Conservation (phyloP, 2,329 filamentous ascomycete species). For the Curvularia hawaiiensis region DNA sequence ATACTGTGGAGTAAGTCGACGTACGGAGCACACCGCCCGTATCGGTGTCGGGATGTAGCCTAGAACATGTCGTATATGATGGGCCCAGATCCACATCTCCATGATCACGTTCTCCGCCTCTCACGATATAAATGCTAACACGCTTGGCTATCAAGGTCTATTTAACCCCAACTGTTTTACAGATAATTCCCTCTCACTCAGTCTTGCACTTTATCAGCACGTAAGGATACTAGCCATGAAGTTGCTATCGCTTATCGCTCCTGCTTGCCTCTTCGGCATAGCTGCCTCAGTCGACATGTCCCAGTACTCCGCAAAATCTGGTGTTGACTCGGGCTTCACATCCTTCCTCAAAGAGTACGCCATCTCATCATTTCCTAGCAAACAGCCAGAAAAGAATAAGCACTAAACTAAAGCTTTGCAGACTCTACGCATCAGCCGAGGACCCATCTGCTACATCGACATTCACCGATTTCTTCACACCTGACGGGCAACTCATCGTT, state of each 20-base stretch:
- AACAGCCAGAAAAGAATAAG: background rate
- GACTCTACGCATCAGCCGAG: constrained; percentile 9
- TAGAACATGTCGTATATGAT: background rate
- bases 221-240: background rate
- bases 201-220: background rate
- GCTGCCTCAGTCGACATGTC: constrained; percentile 10
- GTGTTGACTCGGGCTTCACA: constrained; percentile 4
- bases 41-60: background rate
- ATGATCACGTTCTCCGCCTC: background rate
- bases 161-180: background rate
- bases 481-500: constrained; percentile 6
- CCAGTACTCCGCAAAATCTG: constrained; percentile 2
- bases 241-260: background rate
- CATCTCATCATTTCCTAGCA: background rate
- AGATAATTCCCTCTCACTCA: background rate
- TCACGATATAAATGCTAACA: background rate
- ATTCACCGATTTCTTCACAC: constrained; percentile 11
- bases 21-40: background rate
- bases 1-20: background rate
- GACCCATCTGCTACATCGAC: constrained; percentile 5
- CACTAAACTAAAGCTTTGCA: background rate
- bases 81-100: background rate
- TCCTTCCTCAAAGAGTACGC: constrained; percentile 5
- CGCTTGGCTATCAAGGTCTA: background rate
- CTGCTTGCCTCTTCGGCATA: constrained; percentile 4